A percentile compares a stretch with the other conserved stretches of the same genome.
Conservation (phyloP, 2,329 filamentous ascomycete genomes). For the Graphium sp. region DNA sequence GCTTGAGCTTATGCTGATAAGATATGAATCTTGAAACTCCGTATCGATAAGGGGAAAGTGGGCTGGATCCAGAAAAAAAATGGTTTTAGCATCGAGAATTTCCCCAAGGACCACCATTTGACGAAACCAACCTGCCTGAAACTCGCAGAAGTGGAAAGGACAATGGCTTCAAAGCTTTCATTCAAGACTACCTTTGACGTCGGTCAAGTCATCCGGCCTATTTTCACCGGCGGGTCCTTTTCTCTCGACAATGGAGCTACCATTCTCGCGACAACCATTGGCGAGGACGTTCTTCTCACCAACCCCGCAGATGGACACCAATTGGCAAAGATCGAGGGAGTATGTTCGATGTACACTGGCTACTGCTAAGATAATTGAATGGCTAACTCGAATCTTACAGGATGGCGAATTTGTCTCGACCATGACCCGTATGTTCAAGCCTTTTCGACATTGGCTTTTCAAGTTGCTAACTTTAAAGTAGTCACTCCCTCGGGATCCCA, state of each 20-base stretch:
- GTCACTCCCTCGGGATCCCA: constrained; percentile 82
- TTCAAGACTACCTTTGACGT: constrained; percentile 83
- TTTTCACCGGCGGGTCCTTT: constrained; percentile 83
- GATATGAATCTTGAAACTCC: no score
- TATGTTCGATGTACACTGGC: constrained; percentile 19
- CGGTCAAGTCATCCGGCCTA: constrained; percentile 69
- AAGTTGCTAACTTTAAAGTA: constrained; percentile 15
- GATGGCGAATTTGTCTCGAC: constrained; percentile 71
- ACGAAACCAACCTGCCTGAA: no score
- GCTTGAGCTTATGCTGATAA: no score
- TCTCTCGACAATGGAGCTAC: constrained; percentile 66
- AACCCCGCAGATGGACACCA: constrained; percentile 70
- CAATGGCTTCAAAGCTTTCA: constrained; percentile 44
- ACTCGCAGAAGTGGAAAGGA: no score
- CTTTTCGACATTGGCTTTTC: not conserved
- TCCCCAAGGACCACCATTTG: no score
- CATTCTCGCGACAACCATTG: constrained; percentile 76
- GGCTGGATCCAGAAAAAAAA: no score
- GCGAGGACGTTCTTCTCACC: constrained; percentile 79
- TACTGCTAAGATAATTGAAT: constrained; percentile 1
- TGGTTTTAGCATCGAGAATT: no score
- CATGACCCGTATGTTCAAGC: constrained; percentile 33
- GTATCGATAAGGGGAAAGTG: no score
- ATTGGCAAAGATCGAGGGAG: constrained; percentile 74
- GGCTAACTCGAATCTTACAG: constrained; percentile 21